Evolutionary conservation across 2,329 filamentous ascomycete genomes (phyloP).

Genomic region (Malbranchea cinnamomea): DNA sequence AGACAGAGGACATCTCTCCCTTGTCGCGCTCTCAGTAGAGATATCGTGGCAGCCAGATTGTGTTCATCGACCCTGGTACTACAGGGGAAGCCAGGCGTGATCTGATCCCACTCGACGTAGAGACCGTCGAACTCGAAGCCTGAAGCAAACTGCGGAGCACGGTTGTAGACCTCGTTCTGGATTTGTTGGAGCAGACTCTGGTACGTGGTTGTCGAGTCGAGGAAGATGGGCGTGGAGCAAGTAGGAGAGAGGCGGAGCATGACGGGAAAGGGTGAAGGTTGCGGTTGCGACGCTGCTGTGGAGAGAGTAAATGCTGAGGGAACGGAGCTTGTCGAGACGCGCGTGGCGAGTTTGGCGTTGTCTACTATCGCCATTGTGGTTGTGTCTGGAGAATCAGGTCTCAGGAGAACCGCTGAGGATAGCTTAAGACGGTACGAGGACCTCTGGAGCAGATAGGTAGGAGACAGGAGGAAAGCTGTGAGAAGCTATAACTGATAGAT

Average conservation of each 20-base stretch:
- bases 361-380: too few relatives aligned
- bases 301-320: too few relatives aligned
- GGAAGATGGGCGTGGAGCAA: conserved; percentile 7
- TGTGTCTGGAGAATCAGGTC: too few relatives aligned
- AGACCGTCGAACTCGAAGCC: conserved; percentile 8
- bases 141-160: conserved; percentile 4
- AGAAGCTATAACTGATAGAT: too few relatives aligned
- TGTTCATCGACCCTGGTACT: conserved; percentile 7
- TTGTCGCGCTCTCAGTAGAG: conserved; percentile 6
- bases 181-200: conserved; percentile 6
- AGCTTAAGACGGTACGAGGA: too few relatives aligned
- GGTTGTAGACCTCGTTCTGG: conserved; percentile 6
- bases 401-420: too few relatives aligned
- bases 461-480: too few relatives aligned
- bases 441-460: too few relatives aligned
- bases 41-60: conserved; percentile 7
- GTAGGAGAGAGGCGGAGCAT: conserved; percentile 9
- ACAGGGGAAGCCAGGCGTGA: conserved; percentile 5
- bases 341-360: too few relatives aligned
- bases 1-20: conserved; percentile 8
- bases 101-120: conserved; percentile 8
- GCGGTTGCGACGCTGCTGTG: background rate
- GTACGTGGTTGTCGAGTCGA: conserved; percentile 4
- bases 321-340: too few relatives aligned
- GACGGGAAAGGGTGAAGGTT: conserved; percentile 3